These are phyloP conservation scores for Mimosa pudica DNA, from an alignment of 306 rosid species.

Conservation along the genomic window DNA sequence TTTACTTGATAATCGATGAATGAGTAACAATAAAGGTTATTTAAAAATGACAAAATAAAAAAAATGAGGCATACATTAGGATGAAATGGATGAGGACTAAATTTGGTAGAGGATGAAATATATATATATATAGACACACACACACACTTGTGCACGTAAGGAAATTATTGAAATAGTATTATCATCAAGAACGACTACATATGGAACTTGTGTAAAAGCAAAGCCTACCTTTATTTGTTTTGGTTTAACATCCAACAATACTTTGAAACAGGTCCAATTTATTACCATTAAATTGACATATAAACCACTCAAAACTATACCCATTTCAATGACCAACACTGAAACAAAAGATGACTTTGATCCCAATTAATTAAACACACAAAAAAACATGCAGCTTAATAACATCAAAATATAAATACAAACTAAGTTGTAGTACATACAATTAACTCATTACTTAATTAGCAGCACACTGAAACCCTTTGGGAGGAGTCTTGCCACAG, in stretches of 20 bases:
- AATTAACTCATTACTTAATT: neutral
- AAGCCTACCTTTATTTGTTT: neutral
- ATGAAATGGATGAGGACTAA: too few species aligned
- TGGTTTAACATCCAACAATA: neutral
- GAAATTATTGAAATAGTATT: too few species aligned
- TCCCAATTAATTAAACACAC: neutral
- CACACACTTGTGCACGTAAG: too few species aligned
- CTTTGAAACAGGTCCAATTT: neutral
- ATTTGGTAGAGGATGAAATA: too few species aligned
- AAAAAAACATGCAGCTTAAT: neutral
- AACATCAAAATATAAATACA: neutral
- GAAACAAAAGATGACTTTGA: neutral
- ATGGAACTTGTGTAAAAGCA: neutral
- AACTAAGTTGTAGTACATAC: neutral
- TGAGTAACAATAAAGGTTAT: too few species aligned
- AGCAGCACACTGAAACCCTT: slow-evolving; percentile 56
- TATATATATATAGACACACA: too few species aligned
- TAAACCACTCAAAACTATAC: neutral
- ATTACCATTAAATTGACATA: neutral
- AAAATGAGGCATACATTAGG: too few species aligned
- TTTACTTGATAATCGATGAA: too few species aligned
- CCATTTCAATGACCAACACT: neutral
- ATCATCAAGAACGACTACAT: too few species aligned
- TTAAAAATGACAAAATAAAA: too few species aligned
- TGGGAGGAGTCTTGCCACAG: slow-evolving; percentile 63